Evolutionary conservation across 306 rosid species (phyloP).

Genomic region (Pterocarpus macrocarpus): DNA sequence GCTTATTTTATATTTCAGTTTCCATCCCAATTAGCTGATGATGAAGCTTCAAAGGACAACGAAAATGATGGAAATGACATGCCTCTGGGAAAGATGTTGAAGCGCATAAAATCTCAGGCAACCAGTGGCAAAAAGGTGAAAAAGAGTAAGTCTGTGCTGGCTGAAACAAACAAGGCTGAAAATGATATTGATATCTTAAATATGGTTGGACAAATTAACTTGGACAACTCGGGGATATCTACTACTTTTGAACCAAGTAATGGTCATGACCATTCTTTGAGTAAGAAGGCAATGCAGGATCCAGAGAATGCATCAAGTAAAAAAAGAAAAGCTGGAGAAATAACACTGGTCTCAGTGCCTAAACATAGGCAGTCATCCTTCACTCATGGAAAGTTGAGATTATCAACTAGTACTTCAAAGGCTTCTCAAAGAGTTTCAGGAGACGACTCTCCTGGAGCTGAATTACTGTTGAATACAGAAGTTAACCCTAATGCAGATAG

Average conservation of each 20-base stretch:
- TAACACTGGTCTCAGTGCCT: conserved; percentile 61
- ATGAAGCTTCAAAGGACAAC: conserved; percentile 64
- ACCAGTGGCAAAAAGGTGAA: conserved; percentile 68
- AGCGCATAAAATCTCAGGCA: conserved; percentile 71
- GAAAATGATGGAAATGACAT: conserved; percentile 73
- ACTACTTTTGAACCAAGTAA: conserved; percentile 75
- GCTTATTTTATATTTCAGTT: conserved; percentile 56
- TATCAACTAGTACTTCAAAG: conserved; percentile 58
- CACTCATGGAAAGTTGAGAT: conserved; percentile 57
- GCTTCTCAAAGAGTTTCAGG: conserved; percentile 54
- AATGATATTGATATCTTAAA: conserved; percentile 71
- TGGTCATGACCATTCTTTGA: conserved; percentile 70
- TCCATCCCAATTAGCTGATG: conserved; percentile 58
- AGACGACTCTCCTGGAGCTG: conserved; percentile 51
- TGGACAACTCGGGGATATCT: conserved; percentile 67
- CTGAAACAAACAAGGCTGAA: conserved; percentile 61
- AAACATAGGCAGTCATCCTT: conserved; percentile 71
- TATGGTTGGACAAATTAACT: conserved; percentile 78
- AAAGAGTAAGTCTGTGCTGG: conserved; percentile 59
- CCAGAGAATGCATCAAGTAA: conserved; percentile 47
- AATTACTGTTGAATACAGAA: conserved; percentile 49
- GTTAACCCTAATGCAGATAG: conserved; percentile 51
- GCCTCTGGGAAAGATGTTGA: conserved; percentile 80
- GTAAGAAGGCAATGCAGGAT: conserved; percentile 55
- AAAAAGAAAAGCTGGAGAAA: conserved; percentile 70